Conservation (phyloP, 192 early-diverging fungal species). For the Pilobolus umbonatus region DNA sequence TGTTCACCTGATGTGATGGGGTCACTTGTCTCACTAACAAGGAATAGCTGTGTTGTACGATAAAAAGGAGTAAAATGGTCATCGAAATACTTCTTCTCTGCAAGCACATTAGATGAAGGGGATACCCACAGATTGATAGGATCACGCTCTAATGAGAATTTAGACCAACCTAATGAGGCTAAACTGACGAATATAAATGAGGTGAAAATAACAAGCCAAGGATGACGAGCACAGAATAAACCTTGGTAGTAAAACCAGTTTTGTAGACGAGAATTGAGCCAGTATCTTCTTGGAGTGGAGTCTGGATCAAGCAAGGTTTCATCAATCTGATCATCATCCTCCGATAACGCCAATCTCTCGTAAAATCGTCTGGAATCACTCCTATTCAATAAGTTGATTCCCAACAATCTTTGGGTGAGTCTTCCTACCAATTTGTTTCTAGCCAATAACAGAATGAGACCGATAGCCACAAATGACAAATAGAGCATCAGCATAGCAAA, state of each 20-base stretch:
- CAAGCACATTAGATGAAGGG: constrained; percentile 45
- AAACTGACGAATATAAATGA: constrained; percentile 38
- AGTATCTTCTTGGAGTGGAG: constrained; percentile 41
- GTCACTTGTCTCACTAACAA: constrained; percentile 34
- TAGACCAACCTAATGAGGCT: constrained; percentile 53
- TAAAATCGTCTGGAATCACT: constrained; percentile 12
- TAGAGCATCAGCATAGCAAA: constrained; percentile 44
- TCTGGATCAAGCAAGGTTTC: constrained; percentile 42
- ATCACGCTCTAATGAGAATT: constrained; percentile 49
- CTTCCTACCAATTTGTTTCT: neutral
- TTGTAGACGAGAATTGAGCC: constrained; percentile 45
- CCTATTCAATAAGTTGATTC: neutral
- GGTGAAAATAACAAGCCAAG: constrained; percentile 44
- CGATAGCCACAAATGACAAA: constrained; percentile 15
- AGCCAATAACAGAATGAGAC: neutral
- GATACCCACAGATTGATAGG: constrained; percentile 61
- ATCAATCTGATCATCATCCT: constrained; percentile 33
- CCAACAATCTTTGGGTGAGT: neutral
- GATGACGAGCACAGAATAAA: constrained; percentile 48
- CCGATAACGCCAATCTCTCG: constrained; percentile 41
- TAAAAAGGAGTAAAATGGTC: constrained; percentile 61
- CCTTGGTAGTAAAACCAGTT: constrained; percentile 61
- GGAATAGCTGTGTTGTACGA: constrained; percentile 58
- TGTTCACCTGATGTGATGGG: constrained; percentile 40
- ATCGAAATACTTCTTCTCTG: constrained; percentile 57